These are phyloP conservation scores for Asterella californica DNA, from an alignment of 225 moss, liverwort and hornwort species.

Conservation along the genomic window DNA sequence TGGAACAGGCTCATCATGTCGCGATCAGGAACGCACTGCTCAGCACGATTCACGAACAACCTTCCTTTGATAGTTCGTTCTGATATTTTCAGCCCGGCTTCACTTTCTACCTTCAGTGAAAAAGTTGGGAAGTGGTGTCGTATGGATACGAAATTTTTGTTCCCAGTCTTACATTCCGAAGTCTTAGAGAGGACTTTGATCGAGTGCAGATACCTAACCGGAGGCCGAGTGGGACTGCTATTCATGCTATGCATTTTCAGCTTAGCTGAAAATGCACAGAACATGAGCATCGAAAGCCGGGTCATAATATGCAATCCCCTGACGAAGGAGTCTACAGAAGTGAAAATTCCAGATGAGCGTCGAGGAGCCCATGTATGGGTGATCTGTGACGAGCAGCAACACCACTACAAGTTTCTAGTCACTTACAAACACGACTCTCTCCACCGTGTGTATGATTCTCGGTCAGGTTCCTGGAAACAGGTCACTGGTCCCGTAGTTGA, in stretches of 20 bases:
- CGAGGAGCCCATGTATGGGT: neutral
- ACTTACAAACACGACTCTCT: neutral
- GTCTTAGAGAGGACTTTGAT: neutral
- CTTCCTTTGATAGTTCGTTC: neutral
- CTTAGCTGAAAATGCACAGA: no score
- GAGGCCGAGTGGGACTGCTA: neutral
- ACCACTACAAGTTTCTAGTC: neutral
- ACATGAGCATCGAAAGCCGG: neutral
- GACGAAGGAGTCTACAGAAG: neutral
- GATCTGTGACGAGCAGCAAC: neutral
- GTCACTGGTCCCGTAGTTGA: neutral
- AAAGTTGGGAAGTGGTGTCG: neutral
- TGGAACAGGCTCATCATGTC: constrained; percentile 3
- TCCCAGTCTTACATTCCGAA: neutral
- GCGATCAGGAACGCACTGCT: neutral
- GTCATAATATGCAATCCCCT: constrained; percentile 5
- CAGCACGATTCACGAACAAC: neutral
- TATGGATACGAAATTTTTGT: neutral
- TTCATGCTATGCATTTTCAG: neutral
- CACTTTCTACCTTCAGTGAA: neutral
- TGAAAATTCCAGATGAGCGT: neutral
- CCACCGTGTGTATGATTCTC: neutral
- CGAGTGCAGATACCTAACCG: neutral
- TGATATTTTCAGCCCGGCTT: no score
- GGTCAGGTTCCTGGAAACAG: neutral